A percentile compares a stretch with the other conserved stretches of the same genome.
phyloP scores from a whole-genome alignment of 176 grass and related monocot species.

The Ananas comosus region DNA sequence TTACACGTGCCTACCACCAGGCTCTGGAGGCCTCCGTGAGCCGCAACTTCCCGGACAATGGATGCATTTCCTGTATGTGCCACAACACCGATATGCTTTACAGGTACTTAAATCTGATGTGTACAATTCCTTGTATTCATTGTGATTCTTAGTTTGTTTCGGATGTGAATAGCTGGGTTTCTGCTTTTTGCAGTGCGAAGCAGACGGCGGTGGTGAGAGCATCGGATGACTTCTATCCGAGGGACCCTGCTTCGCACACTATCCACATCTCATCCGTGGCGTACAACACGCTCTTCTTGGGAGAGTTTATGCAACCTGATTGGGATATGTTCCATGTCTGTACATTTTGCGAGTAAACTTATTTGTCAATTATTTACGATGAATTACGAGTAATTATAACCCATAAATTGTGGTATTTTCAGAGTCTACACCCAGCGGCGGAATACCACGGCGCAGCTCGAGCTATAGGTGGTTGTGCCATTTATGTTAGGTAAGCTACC shows the following conservation, averaged over 20 bases:
- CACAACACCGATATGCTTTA: constrained; percentile 55
- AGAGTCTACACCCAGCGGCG: constrained; percentile 40
- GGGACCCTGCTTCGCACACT: constrained; percentile 36
- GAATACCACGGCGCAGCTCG: constrained; percentile 45
- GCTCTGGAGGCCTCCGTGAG: constrained; percentile 48
- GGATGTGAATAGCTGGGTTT: background rate
- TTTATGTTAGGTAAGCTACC: constrained; percentile 44
- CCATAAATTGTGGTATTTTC: background rate
- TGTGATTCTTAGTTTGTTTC: too few species aligned
- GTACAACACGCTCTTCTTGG: constrained; percentile 48
- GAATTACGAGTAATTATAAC: constrained; percentile 8
- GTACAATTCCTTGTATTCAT: background rate
- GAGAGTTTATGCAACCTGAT: constrained; percentile 45
- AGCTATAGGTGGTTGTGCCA: constrained; percentile 39
- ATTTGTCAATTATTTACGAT: background rate
- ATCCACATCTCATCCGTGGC: constrained; percentile 39
- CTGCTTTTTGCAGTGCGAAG: constrained; percentile 27
- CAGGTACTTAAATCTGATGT: constrained; percentile 21
- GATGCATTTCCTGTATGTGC: constrained; percentile 55
- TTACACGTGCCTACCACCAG: constrained; percentile 40
- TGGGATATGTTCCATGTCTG: constrained; percentile 65
- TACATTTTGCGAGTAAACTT: constrained; percentile 3
- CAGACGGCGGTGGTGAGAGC: constrained; percentile 45
- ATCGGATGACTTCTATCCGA: constrained; percentile 54
- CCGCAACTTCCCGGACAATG: constrained; percentile 36